These are phyloP conservation scores for Suillus subaureus DNA, from an alignment of 768 basidiomycete species.

Conservation along the genomic window DNA sequence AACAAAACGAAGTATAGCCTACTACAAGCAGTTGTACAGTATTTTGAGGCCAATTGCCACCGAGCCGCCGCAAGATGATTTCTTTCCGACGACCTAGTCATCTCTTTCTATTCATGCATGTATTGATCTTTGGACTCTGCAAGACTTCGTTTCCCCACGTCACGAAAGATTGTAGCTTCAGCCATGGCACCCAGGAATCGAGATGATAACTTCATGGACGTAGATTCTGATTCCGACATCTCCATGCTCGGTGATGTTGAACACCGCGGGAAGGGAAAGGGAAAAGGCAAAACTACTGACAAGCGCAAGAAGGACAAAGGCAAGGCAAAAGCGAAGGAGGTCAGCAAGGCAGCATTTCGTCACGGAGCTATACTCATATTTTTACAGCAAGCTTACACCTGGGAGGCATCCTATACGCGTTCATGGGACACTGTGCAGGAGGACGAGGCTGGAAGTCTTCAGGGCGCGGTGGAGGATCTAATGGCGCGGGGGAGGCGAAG, in stretches of 20 bases:
- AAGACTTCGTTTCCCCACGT: not conserved
- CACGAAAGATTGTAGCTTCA: not conserved
- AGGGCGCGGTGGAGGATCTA: constrained; percentile 86
- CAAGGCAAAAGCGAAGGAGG: constrained; percentile 39
- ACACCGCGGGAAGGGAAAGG: constrained; percentile 55
- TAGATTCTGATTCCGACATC: constrained; percentile 75
- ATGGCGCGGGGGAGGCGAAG: constrained; percentile 84
- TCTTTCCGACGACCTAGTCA: not conserved
- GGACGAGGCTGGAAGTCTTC: constrained; percentile 90
- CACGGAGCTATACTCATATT: not conserved
- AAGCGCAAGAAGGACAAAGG: constrained; percentile 58
- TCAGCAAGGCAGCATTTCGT: constrained; percentile 13
- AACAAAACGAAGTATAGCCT: not conserved
- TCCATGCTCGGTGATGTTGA: constrained; percentile 56
- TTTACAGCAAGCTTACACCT: constrained; percentile 80
- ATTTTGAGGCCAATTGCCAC: not conserved
- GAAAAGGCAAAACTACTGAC: constrained; percentile 54
- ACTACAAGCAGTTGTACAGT: not conserved
- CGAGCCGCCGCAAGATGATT: not conserved
- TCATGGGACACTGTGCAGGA: constrained; percentile 98
- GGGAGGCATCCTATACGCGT: constrained; percentile 94
- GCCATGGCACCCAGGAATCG: constrained; percentile 28
- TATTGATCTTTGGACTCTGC: not conserved
- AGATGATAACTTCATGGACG: constrained; percentile 47
- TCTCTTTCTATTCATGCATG: not conserved